Evolutionary conservation across 305 asterid species (phyloP), one percentile per base, ranked within the genome.

Genomic region (Solanum hybrid): DNA sequence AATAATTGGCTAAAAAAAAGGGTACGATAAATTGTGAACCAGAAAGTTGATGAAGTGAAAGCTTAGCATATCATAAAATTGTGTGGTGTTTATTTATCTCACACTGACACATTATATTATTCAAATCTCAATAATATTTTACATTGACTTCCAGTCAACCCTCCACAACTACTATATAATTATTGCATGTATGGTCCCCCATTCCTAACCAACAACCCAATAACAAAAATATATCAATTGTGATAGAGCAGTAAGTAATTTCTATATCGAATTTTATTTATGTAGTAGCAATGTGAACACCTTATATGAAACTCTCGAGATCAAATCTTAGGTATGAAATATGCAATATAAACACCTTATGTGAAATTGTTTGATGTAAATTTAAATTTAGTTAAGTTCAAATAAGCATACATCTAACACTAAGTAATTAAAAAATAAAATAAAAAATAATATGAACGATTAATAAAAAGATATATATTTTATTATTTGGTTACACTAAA

Each of bases 261-360:
- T 18, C 0, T 7, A 57, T 2, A 57, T 57, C 0, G 2, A 57
- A 20, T 57, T 0, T 0, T 20, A 57, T 18, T 0, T 18, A 57
- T 57, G 0, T 18, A 18, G 24, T 57, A 57, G 5, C 69, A 57
- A 57, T 18, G 10, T 18, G 4, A 57, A 18, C 2, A 57, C 4
- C 11, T 1, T 18, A 18, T 57, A 8, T 57, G 11, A 18, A 57
- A 18, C 0, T 57, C 4, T 57, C 10, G 5, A 57, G 69, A 57
- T 57, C 2, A 20, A 7, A 57, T 7, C 0, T 1, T 20, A 57
- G 69, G 69, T 57, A 3, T 57, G 2, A 1, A 18, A 8, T 57
- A 57, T 1, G n/a, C 11, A 20, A 57, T 57, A 18, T 57, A 57
- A 18, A 57, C 11, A 57, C 2, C 11, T 57, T 57, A 18, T 57